phyloP scores from a whole-genome alignment of 495 filamentous ascomycete genomes.

The Daldinia loculata region DNA sequence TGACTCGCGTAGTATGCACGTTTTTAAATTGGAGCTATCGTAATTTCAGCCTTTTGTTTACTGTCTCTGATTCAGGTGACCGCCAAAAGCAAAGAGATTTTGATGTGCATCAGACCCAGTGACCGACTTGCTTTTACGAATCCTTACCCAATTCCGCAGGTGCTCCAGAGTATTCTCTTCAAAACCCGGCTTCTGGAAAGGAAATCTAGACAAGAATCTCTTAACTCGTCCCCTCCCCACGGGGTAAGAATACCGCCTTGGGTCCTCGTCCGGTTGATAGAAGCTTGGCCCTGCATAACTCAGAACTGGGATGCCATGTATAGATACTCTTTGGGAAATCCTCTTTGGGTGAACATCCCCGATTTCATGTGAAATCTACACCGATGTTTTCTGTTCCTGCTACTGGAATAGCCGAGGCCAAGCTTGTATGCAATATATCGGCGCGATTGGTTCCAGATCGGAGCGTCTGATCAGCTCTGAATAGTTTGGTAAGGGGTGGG shows the following conservation, averaged over 20 bases:
- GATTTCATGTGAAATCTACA: conserved; percentile 30
- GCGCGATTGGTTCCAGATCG: conserved; percentile 14
- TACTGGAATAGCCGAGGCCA: conserved; percentile 30
- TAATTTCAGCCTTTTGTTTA: background rate
- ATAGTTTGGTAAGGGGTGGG: conserved; percentile 1
- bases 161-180: conserved; percentile 13
- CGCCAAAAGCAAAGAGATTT: background rate
- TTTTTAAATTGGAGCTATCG: background rate
- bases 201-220: conserved; percentile 19
- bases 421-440: conserved; percentile 19
- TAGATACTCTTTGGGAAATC: conserved; percentile 5
- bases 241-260: conserved; percentile 25
- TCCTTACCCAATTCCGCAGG: conserved; percentile 21
- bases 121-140: conserved; percentile 9
- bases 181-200: conserved; percentile 18
- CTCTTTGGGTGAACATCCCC: background rate
- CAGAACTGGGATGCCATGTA: conserved; percentile 29
- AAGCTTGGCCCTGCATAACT: conserved; percentile 26
- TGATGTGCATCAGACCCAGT: background rate
- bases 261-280: conserved; percentile 10
- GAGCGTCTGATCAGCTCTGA: conserved; percentile 9
- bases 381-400: conserved; percentile 22
- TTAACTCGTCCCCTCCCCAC: conserved; percentile 15
- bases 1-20: conserved; percentile 2
- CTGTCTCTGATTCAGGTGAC: conserved; percentile 22